Evolutionary conservation across 176 grass and related monocot genomes (phyloP).

Genomic region (Puccinellia tenuiflora): DNA sequence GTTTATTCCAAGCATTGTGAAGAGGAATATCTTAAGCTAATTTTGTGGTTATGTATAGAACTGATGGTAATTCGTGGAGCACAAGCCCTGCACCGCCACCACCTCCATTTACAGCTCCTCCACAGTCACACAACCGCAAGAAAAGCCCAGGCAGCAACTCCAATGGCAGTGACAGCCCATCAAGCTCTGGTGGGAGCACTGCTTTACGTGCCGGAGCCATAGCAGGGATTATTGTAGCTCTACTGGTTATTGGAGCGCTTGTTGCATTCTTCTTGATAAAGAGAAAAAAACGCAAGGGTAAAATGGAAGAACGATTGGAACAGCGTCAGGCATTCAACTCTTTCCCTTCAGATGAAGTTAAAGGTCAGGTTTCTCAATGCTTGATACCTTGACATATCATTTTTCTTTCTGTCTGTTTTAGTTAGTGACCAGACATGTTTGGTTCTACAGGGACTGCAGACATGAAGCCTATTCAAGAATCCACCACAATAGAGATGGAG

Average conservation of each 20-base stretch:
- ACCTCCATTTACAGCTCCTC: constrained; percentile 73
- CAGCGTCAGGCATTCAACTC: constrained; percentile 59
- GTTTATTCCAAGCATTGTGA: neutral
- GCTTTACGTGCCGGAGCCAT: constrained; percentile 53
- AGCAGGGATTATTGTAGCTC: constrained; percentile 67
- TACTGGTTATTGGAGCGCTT: constrained; percentile 61
- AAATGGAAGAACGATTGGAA: constrained; percentile 51
- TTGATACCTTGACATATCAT: neutral
- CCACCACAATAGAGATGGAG: constrained; percentile 41
- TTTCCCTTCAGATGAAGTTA: constrained; percentile 58
- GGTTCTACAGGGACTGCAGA: constrained; percentile 41
- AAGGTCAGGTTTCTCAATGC: constrained; percentile 47
- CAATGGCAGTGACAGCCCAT: constrained; percentile 30
- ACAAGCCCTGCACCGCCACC: constrained; percentile 74
- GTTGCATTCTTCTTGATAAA: constrained; percentile 71
- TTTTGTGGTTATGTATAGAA: constrained; percentile 43
- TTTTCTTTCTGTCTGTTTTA: neutral
- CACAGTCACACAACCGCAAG: constrained; percentile 38
- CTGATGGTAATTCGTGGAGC: constrained; percentile 88
- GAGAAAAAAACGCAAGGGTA: constrained; percentile 44
- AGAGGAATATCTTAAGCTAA: constrained; percentile 12
- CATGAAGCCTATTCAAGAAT: constrained; percentile 45
- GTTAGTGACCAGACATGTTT: neutral
- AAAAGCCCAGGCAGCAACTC: constrained; percentile 55
- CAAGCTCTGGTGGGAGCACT: constrained; percentile 45